Evolutionary conservation across 148 eudicot genomes (phyloP).

Genomic region (Oxyria digyna): DNA sequence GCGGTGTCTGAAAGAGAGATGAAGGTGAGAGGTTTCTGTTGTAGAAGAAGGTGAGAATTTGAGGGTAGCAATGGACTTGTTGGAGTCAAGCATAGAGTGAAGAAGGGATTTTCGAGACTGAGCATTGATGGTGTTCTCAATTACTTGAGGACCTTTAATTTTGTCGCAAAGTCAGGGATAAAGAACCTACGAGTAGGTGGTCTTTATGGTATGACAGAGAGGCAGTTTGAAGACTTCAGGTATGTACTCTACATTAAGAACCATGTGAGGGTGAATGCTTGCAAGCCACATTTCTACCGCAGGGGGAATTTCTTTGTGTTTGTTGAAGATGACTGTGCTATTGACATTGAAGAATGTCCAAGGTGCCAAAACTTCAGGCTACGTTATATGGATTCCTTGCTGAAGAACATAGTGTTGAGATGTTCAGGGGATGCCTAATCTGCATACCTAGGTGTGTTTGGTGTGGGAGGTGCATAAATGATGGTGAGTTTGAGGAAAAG

Average conservation of each 20-base stretch:
- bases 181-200: constrained; percentile 64
- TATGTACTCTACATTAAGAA: constrained; percentile 28
- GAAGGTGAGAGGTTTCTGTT: too few species aligned
- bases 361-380: constrained; percentile 54
- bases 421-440: constrained; percentile 58
- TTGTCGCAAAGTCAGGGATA: constrained; percentile 34
- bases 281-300: constrained; percentile 39
- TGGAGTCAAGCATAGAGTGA: too few species aligned
- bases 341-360: constrained; percentile 78
- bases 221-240: constrained; percentile 57
- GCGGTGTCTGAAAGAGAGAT: too few species aligned
- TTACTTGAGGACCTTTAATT: constrained; percentile 39
- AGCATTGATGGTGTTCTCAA: constrained; percentile 50
- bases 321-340: constrained; percentile 57
- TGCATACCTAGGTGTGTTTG: constrained; percentile 63
- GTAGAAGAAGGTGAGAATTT: too few species aligned
- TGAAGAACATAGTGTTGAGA: constrained; percentile 20
- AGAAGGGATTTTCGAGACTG: constrained; percentile 62
- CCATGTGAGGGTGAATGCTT: constrained; percentile 6
- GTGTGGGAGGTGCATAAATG: constrained; percentile 72
- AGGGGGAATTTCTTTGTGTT: constrained; percentile 32
- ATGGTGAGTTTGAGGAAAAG: constrained; percentile 51
- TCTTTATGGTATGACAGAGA: constrained; percentile 31
- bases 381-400: constrained; percentile 72
- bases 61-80: too few species aligned